Base-by-base conservation (phyloP, 345 rosid species). In the Arabidopsis arenosa region DNA sequence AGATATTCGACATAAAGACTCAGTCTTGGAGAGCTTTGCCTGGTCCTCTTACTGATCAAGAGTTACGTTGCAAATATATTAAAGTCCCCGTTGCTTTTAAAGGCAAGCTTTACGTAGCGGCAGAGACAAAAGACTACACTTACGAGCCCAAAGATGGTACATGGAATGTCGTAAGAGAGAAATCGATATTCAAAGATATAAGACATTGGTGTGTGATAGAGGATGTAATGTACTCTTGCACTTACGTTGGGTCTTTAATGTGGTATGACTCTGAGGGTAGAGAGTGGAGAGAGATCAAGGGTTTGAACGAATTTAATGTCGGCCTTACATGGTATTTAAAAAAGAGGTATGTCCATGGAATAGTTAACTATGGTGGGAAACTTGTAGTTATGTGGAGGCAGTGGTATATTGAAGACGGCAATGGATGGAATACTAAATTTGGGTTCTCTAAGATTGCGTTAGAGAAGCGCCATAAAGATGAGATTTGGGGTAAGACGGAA, bases 1-100 rank as follows among this genome's bases (percentile, higher is more conserved):
- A 53, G 33, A 32, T 37, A 2, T 60, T 60, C 26, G 47, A 60
- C 15, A 40, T 39, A 18, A 60, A 60, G 33, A 60, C 65, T 60
- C 48, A 60, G 32, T 5, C 48, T 18, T 60, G 48, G 48, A 60
- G 5, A 18, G 45, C 15, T 2, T 59, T 15, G 26, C 61, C 40
- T 0, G 2, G 11, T 7, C 40, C 10, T 32, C 6, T 12, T 7
- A 5, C 12, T 6, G 18, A 3, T 32, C 18, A 6, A n/a, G 51
- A 45, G 9, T 6, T 45, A 6, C 2, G 51, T 18, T 0, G 2
- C 2, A 6, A 0, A 5, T 2, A 2, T 14, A 45, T 14, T 45
- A 6, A 5, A 1, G 18, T 45, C 8, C 51, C 18, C 8, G 1
- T n/a, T 14, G 18, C 51, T n/a, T 45, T 14, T 2, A n/a, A 53